These are phyloP conservation scores for Thelephora ganbajun DNA, from an alignment of 768 basidiomycete species.

Conservation along the genomic window DNA sequence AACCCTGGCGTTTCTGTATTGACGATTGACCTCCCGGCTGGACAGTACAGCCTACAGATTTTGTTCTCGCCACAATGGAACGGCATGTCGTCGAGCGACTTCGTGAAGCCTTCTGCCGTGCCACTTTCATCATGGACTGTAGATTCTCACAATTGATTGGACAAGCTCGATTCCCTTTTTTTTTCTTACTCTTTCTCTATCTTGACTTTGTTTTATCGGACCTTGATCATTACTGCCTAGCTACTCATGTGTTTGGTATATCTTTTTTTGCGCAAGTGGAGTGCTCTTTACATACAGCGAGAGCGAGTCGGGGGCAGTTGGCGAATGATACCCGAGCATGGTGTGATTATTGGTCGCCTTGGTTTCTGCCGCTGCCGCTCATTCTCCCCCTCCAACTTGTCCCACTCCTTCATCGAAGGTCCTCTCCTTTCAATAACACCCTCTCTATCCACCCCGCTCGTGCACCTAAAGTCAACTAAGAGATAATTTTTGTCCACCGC, in stretches of 20 bases:
- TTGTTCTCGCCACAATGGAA: conserved; percentile 92
- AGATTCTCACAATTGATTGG: conserved; percentile 52
- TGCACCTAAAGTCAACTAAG: no score
- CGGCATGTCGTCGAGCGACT: conserved; percentile 42
- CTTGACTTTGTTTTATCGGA: not conserved
- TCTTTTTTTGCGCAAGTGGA: not conserved
- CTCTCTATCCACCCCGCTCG: conserved; percentile 3
- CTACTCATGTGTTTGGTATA: conserved; percentile 2
- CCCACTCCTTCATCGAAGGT: not conserved
- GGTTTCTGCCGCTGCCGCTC: not conserved
- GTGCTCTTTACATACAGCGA: not conserved
- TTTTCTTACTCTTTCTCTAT: not conserved
- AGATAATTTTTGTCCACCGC: no score
- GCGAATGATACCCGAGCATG: not conserved
- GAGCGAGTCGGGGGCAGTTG: not conserved
- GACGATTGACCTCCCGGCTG: conserved; percentile 49
- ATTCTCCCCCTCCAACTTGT: not conserved
- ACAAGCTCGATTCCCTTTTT: not conserved
- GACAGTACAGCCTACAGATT: conserved; percentile 68
- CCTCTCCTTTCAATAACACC: not conserved
- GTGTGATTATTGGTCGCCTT: no score
- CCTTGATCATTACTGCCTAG: conserved; percentile 3
- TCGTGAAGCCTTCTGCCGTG: conserved; percentile 61
- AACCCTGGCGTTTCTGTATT: conserved; percentile 78
- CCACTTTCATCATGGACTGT: conserved; percentile 61